Conservation (phyloP, 208 protist species). For the Wallacemonas rigidus region DNA sequence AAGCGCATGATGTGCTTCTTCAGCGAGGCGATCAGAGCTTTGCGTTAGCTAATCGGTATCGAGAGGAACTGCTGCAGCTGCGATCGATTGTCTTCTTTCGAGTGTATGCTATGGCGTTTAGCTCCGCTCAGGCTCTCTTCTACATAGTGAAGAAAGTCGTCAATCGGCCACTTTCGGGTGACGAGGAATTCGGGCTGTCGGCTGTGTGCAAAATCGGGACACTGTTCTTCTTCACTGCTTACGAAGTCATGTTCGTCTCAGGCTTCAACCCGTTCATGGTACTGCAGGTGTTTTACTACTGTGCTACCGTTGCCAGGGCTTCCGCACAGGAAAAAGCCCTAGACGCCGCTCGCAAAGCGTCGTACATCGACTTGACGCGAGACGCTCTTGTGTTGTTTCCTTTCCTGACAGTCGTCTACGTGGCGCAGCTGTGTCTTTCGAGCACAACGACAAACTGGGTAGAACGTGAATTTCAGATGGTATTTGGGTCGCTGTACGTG, state of each 20-base stretch:
- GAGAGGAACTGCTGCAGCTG: constrained; percentile 58
- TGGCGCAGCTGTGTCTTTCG: constrained; percentile 13
- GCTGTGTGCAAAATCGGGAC: constrained; percentile 42
- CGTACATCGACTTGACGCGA: constrained; percentile 65
- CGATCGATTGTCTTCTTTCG: constrained; percentile 79
- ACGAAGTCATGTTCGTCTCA: constrained; percentile 61
- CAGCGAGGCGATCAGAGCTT: constrained; percentile 54
- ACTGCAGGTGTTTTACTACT: constrained; percentile 63
- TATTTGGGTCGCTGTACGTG: constrained; percentile 70
- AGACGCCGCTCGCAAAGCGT: constrained; percentile 35
- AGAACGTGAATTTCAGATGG: constrained; percentile 52
- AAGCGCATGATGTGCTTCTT: constrained; percentile 80
- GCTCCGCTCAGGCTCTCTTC: constrained; percentile 62
- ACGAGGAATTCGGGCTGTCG: constrained; percentile 23
- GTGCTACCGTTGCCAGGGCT: constrained; percentile 38
- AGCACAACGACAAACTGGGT: constrained; percentile 4
- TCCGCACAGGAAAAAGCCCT: constrained; percentile 46
- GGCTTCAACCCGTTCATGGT: constrained; percentile 63
- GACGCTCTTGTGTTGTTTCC: constrained; percentile 52
- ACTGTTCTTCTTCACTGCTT: constrained; percentile 60
- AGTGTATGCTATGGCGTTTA: constrained; percentile 65
- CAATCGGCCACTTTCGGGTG: constrained; percentile 2
- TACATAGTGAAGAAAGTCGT: constrained; percentile 27
- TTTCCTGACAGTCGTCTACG: constrained; percentile 27
- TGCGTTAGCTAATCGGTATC: constrained; percentile 67